Evolutionary conservation across 768 basidiomycete species (phyloP).

Genomic region (Pilatotrama ljubarskyi): DNA sequence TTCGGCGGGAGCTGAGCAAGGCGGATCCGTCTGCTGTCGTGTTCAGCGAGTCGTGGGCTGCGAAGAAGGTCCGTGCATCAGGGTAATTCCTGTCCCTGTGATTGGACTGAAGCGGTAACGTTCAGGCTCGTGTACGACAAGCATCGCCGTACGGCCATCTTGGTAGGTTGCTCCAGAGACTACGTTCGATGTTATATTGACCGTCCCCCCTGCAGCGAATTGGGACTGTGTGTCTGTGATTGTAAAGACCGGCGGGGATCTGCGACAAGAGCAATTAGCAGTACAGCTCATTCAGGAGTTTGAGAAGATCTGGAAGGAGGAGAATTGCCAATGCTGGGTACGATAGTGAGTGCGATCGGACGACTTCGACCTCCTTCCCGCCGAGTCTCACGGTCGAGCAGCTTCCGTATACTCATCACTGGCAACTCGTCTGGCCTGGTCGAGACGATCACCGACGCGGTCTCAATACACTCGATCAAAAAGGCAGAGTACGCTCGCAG

Average conservation of each 20-base stretch:
- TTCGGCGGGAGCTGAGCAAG: constrained; percentile 89
- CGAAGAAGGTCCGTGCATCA: constrained; percentile 73
- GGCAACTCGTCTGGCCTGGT: constrained; percentile 92
- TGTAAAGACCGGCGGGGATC: constrained; percentile 95
- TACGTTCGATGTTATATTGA: neutral
- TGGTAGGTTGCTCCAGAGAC: constrained; percentile 45
- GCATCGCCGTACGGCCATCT: constrained; percentile 96
- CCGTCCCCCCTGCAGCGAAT: constrained; percentile 43
- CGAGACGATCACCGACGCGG: constrained; percentile 97
- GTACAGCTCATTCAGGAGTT: constrained; percentile 94
- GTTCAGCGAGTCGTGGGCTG: constrained; percentile 92
- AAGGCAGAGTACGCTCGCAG: constrained; percentile 96
- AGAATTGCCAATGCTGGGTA: constrained; percentile 90
- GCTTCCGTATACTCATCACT: constrained; percentile 95
- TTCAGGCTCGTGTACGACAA: constrained; percentile 86
- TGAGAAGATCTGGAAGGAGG: constrained; percentile 92
- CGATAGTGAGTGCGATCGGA: constrained; percentile 70
- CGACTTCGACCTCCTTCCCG: neutral
- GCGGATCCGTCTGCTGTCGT: constrained; percentile 95
- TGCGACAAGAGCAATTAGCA: constrained; percentile 96
- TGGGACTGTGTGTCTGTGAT: constrained; percentile 96
- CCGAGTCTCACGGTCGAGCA: constrained; percentile 31
- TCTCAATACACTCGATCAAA: constrained; percentile 99
- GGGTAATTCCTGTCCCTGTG: neutral
- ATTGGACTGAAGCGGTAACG: neutral